A percentile compares a stretch with the other conserved stretches of the same genome.
Evolutionary conservation across 305 asterid genomes (phyloP).

Genomic region (Fraxinus nigra): DNA sequence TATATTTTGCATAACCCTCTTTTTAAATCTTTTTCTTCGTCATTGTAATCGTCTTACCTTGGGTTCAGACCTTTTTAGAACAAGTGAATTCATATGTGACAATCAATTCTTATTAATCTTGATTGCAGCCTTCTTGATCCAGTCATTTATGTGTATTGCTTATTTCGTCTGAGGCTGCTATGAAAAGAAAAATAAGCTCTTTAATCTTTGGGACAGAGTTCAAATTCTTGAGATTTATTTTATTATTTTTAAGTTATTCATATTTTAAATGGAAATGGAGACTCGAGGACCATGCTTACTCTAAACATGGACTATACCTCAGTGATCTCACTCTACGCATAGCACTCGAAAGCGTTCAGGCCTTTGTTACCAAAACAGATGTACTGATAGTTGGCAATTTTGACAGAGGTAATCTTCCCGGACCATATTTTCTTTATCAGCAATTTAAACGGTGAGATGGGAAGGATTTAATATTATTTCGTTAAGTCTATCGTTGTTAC

Average conservation of each 20-base stretch:
- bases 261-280: not conserved
- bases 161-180: not conserved
- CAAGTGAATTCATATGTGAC: not conserved
- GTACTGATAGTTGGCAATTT: not conserved
- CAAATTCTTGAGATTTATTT: not conserved
- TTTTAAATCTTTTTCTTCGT: not conserved
- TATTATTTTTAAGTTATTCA: not conserved
- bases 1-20: slow-evolving; percentile 1
- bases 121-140: not conserved
- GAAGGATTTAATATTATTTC: no score
- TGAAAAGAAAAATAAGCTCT: not conserved
- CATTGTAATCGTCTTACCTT: not conserved
- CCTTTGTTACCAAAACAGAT: not conserved
- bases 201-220: not conserved
- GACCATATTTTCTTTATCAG: no score
- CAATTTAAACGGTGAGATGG: no score
- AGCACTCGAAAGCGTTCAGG: not conserved
- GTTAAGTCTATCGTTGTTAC: no score
- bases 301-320: not conserved
- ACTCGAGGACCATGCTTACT: not conserved
- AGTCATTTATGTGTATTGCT: not conserved
- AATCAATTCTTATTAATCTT: not conserved
- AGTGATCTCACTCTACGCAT: not conserved
- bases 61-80: not conserved
- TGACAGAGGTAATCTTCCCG: no score